Evolutionary conservation across 352 stramenopile species (phyloP).

Genomic region (Lagenidium giganteum): DNA sequence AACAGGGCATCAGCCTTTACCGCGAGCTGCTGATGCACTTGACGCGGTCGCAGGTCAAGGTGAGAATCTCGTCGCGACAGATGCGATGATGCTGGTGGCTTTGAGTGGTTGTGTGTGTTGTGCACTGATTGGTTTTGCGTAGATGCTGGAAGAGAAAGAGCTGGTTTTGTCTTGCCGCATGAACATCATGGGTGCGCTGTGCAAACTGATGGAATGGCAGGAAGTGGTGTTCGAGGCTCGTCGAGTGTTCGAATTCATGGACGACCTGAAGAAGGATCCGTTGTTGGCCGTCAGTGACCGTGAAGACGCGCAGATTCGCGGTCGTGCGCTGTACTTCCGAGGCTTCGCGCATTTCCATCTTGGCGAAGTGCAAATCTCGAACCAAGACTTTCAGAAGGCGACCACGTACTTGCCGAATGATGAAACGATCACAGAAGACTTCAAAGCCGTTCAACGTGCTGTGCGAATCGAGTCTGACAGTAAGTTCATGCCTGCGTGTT

Average conservation of each 20-base stretch:
- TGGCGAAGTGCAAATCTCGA: conserved; percentile 25
- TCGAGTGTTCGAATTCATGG: conserved; percentile 40
- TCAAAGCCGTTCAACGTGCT: conserved; percentile 35
- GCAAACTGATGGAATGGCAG: conserved; percentile 51
- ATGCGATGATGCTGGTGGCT: too few species aligned
- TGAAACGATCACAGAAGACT: conserved; percentile 43
- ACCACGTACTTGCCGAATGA: conserved; percentile 48
- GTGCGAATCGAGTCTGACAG: conserved; percentile 36
- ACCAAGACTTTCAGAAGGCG: conserved; percentile 45
- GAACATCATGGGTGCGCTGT: conserved; percentile 54
- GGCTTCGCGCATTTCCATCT: conserved; percentile 50
- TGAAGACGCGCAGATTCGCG: conserved; percentile 28
- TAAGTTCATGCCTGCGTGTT: too few species aligned
- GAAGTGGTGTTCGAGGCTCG: conserved; percentile 36
- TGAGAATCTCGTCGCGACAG: too few species aligned
- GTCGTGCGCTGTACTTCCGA: conserved; percentile 55
- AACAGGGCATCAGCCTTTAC: conserved; percentile 56
- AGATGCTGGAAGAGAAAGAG: conserved; percentile 42
- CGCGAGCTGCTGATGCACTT: conserved; percentile 68
- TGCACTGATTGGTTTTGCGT: too few species aligned
- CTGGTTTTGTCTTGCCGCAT: conserved; percentile 66
- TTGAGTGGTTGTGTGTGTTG: conserved; percentile 3
- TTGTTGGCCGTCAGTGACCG: conserved; percentile 16
- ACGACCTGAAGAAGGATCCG: conserved; percentile 30
- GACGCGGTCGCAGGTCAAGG: conserved; percentile 59